These are phyloP conservation scores for Poa pratensis DNA, from an alignment of 176 grass and related monocot genomes.

Conservation along the genomic window DNA sequence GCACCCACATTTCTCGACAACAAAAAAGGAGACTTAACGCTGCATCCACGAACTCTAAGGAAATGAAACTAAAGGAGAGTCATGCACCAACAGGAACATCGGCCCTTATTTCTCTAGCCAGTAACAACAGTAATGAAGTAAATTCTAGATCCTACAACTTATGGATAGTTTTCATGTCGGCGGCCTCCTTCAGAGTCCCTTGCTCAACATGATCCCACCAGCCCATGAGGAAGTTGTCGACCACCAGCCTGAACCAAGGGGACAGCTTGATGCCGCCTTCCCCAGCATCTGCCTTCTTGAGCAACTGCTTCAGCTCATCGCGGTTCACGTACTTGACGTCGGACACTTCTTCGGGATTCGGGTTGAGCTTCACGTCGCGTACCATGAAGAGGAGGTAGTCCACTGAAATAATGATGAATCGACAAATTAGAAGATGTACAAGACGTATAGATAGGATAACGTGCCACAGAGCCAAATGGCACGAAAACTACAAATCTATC, in stretches of 20 bases:
- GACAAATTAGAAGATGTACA: background rate
- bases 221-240: constrained; percentile 81
- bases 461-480: background rate
- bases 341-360: constrained; percentile 78
- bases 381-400: constrained; percentile 94
- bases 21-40: background rate
- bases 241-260: constrained; percentile 95
- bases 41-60: background rate
- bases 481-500: background rate
- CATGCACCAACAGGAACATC: background rate
- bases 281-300: constrained; percentile 73
- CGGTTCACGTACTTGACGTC: constrained; percentile 76
- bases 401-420: constrained; percentile 57
- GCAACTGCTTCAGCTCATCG: constrained; percentile 67
- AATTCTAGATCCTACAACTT: constrained; percentile 56
- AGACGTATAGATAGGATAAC: background rate
- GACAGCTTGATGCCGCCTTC: constrained; percentile 76
- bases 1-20: background rate
- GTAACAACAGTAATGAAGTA: background rate
- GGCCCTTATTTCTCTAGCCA: background rate
- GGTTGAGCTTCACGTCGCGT: constrained; percentile 64
- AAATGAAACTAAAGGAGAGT: background rate
- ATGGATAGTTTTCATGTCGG: constrained; percentile 82
- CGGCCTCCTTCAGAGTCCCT: constrained; percentile 60
- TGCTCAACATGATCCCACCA: constrained; percentile 95